Conservation (phyloP, 176 grass and related monocot genomes). For the Carex littledalei region DNA sequence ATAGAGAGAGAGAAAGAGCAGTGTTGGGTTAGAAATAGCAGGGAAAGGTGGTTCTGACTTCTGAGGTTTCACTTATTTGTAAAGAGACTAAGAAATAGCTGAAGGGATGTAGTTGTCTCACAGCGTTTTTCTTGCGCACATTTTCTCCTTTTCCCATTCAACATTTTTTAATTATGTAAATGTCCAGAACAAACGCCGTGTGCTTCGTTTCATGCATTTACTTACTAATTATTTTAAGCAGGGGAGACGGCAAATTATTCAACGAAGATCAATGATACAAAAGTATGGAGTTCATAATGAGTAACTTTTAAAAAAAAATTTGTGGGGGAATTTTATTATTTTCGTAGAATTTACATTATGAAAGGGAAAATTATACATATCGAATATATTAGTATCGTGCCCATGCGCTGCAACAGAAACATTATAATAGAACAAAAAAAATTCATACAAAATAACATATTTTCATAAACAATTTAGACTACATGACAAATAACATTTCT, state of each 20-base stretch:
- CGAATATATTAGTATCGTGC: too few relatives aligned
- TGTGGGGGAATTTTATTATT: too few relatives aligned
- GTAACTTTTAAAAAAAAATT: too few relatives aligned
- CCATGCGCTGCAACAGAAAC: too few relatives aligned
- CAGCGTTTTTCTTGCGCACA: neutral
- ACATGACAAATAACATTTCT: too few relatives aligned
- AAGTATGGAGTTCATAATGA: too few relatives aligned
- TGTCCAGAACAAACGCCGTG: neutral
- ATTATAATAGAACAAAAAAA: too few relatives aligned
- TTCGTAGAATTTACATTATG: too few relatives aligned
- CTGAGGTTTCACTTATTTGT: constrained; percentile 24
- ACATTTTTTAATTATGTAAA: neutral
- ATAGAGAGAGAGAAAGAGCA: constrained; percentile 1
- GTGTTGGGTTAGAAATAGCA: neutral
- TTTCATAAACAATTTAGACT: too few relatives aligned
- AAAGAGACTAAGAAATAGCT: neutral
- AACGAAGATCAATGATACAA: too few relatives aligned
- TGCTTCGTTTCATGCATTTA: neutral
- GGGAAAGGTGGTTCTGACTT: constrained; percentile 17
- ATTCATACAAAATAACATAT: too few relatives aligned
- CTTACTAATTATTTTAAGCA: neutral
- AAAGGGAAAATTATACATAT: neutral
- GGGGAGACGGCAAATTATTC: too few relatives aligned
- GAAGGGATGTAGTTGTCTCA: neutral
- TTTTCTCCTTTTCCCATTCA: neutral